Base-by-base conservation (phyloP, 108 stramenopile genomes). In the Nitzschia sp. region DNA sequence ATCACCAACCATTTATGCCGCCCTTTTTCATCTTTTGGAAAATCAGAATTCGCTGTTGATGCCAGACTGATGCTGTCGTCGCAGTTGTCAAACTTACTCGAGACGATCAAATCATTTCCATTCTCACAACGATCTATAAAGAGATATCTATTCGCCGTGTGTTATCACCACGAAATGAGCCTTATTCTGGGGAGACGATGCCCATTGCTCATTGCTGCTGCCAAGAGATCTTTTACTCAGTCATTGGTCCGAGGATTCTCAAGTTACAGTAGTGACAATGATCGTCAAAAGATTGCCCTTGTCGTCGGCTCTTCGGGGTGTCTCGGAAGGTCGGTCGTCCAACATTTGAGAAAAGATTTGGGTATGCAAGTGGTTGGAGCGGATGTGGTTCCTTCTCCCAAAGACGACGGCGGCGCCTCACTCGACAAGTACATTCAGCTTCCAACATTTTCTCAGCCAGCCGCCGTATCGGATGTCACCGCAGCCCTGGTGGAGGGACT, bases 221-320 rank as follows among this genome's bases (percentile, higher is more conserved):
- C 38, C 9, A 42, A 42, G 13, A 9, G 38, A 9, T 42, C 38
- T 42, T 42, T 13, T 42, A 9, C 13, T 42, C 38, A 42, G 9
- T 42, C 38, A 9, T 6, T 42, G 9, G 9, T 9, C 9, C 6
- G 38, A 42, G 38, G 38, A 9, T 42, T 42, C 13, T 6, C 38
- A 42, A 42, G 38, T 42, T 42, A 13, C 38, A 9, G 38, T 6
- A 42, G 13, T 42, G 63, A 72, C 21, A 45, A 70, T 46, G 53
- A 47, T 27, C 46, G 5, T 1, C 57, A 66, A 46, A 74, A 71
- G 45, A 84, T 77, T 26, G 75, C 85, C n/a, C 76, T 93, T 6
- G 76, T 93, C n/a, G 53, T 93, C 0, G 92, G 89, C 47, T 93
- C 92, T 9, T 83, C 80, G 26, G 92, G 92, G 30, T 49, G 49